phyloP scores from a whole-genome alignment of 2,329 filamentous ascomycete species.

The Clarireedia monteithiana region DNA sequence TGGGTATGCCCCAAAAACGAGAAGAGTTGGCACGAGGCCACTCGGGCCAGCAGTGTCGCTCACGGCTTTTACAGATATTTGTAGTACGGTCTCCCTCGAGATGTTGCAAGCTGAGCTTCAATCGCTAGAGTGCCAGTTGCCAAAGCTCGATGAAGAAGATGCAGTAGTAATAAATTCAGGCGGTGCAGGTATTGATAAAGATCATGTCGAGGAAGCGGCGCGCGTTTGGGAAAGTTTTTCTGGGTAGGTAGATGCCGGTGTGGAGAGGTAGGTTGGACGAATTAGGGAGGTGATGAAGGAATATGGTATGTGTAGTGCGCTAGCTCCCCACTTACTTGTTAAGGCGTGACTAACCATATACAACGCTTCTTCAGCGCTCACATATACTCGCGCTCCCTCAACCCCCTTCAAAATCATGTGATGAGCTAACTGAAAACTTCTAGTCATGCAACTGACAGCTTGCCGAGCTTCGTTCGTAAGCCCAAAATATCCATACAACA shows the following conservation, averaged over 20 bases:
- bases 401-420: neutral
- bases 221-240: too few relatives aligned
- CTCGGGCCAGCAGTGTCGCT: too few relatives aligned
- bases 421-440: neutral
- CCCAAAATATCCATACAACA: too few relatives aligned
- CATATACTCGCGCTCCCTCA: neutral
- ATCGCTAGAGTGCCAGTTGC: conserved; percentile 4
- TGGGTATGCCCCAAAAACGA: too few relatives aligned
- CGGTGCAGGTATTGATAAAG: neutral
- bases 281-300: conserved; percentile 5
- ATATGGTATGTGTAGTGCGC: neutral
- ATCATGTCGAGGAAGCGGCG: conserved; percentile 1
- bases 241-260: conserved; percentile 1
- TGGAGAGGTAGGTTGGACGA: neutral
- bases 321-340: too few relatives aligned
- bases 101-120: conserved; percentile 8
- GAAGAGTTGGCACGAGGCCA: too few relatives aligned
- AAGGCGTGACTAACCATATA: neutral
- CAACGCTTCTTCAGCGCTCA: conserved; percentile 1
- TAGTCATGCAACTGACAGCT: conserved; percentile 6
- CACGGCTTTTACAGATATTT: too few relatives aligned
- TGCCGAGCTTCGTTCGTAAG: too few relatives aligned
- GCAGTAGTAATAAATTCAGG: neutral
- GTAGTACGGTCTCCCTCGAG: too few relatives aligned
- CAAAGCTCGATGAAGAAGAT: neutral